Evolutionary conservation across 208 protist genomes (phyloP).

Genomic region (Leishmania tarentolae): DNA sequence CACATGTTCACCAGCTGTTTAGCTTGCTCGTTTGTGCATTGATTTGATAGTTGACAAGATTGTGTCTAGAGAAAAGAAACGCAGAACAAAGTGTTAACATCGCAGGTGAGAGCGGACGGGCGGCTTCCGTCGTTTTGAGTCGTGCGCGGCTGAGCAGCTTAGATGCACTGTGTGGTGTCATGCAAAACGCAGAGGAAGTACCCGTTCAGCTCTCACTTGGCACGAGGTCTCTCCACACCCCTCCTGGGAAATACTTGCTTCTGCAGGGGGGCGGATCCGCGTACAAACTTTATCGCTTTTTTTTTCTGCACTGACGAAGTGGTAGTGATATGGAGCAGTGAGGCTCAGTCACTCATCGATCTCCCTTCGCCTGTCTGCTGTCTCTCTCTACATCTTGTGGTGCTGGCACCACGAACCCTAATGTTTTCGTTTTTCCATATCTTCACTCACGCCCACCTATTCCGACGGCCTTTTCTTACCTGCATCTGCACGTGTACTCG

Average conservation of each 20-base stretch:
- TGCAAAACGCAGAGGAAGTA: neutral
- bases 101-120: neutral
- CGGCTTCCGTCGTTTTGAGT: neutral
- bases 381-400: neutral
- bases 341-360: neutral
- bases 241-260: neutral
- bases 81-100: too few relatives aligned
- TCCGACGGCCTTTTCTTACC: neutral
- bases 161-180: neutral
- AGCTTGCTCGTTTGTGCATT: neutral
- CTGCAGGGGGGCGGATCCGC: neutral
- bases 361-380: neutral
- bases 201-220: neutral
- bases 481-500: neutral
- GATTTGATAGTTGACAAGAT: neutral
- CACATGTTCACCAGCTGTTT: neutral
- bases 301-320: neutral
- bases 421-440: neutral
- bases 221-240: neutral
- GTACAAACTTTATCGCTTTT: neutral
- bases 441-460: neutral
- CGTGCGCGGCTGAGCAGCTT: neutral
- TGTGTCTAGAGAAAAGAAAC: neutral
- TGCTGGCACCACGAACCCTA: neutral
- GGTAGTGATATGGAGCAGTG: neutral